Percentiles rank a stretch among this genome's conserved stretches.
Evolutionary conservation across 129 eudicot genomes (phyloP).

Genomic region (Pulicaria dysenterica): DNA sequence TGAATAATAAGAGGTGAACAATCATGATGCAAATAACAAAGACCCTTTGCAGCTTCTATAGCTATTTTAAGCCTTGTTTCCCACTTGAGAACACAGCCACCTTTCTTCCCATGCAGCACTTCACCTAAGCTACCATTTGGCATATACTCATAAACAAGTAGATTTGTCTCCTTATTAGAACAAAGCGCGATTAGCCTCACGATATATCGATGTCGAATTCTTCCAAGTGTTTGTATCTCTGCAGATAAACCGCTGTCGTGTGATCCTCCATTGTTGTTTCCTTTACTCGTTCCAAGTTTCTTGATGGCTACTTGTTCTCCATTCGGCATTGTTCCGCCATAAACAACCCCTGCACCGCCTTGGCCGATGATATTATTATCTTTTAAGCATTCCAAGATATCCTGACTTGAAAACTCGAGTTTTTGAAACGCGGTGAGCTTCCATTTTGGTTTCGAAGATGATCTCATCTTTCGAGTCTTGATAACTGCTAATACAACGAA

Average conservation of each 20-base stretch:
- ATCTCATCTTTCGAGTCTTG: slow-evolving; percentile 53
- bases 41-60: slow-evolving; percentile 77
- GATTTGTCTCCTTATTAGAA: slow-evolving; percentile 61
- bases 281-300: slow-evolving; percentile 59
- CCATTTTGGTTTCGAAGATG: slow-evolving; percentile 44
- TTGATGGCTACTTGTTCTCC: slow-evolving; percentile 76
- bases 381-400: slow-evolving; percentile 64
- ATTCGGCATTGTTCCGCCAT: slow-evolving; percentile 73
- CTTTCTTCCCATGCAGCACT: slow-evolving; percentile 69
- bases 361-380: slow-evolving; percentile 68
- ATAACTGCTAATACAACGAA: slow-evolving; percentile 56
- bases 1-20: slow-evolving; percentile 80
- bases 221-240: slow-evolving; percentile 66
- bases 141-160: slow-evolving; percentile 79
- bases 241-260: slow-evolving; percentile 81
- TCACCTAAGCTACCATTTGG: slow-evolving; percentile 87
- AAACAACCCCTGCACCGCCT: slow-evolving; percentile 78
- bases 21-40: slow-evolving; percentile 80
- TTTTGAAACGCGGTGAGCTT: slow-evolving; percentile 76
- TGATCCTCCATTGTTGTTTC: slow-evolving; percentile 35
- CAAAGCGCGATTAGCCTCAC: slow-evolving; percentile 68
- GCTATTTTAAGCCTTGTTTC: slow-evolving; percentile 69
- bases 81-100: slow-evolving; percentile 60
- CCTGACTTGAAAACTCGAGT: slow-evolving; percentile 61
- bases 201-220: slow-evolving; percentile 65